Conservation (phyloP, 371 early-diverging fungal genomes). For the Amoeboaphelidium occidentale region DNA sequence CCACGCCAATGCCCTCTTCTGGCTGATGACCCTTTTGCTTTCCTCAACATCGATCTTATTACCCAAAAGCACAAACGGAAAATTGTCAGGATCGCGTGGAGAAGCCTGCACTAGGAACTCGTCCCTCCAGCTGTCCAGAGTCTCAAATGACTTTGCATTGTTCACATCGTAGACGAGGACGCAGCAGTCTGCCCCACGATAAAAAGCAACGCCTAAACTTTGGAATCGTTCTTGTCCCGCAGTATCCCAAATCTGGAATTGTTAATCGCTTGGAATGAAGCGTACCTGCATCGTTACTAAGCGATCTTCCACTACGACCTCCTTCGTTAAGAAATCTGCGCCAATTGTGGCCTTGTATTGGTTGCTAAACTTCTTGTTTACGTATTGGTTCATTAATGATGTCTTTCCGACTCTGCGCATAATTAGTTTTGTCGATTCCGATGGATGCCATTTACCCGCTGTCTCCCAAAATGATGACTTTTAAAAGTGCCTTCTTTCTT, state of each 20-base stretch:
- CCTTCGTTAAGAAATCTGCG: conserved; percentile 98
- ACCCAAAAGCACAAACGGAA: conserved; percentile 91
- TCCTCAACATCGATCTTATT: conserved; percentile 96
- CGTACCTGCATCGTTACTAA: conserved; percentile 71
- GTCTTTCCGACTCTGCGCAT: conserved; percentile 65
- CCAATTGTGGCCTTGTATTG: conserved; percentile 99
- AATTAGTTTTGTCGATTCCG: background rate
- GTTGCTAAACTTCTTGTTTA: conserved; percentile 87
- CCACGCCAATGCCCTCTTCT: conserved; percentile 84
- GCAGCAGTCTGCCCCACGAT: conserved; percentile 98
- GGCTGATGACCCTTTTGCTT: conserved; percentile 61
- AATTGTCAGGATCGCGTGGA: conserved; percentile 82
- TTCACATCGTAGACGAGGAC: conserved; percentile 92
- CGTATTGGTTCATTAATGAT: conserved; percentile 96
- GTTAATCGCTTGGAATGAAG: conserved; percentile 14
- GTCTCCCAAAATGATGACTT: conserved; percentile 77
- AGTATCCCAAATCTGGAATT: conserved; percentile 21
- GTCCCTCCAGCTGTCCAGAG: conserved; percentile 87
- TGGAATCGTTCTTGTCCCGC: conserved; percentile 94
- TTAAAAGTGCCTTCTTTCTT: conserved; percentile 6
- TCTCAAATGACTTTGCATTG: conserved; percentile 79
- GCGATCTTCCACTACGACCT: conserved; percentile 68
- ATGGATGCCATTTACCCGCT: conserved; percentile 33
- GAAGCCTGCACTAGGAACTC: conserved; percentile 86
- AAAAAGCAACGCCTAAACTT: conserved; percentile 88